phyloP scores from a whole-genome alignment of 768 basidiomycete genomes.

The Kwoniella sp. region DNA sequence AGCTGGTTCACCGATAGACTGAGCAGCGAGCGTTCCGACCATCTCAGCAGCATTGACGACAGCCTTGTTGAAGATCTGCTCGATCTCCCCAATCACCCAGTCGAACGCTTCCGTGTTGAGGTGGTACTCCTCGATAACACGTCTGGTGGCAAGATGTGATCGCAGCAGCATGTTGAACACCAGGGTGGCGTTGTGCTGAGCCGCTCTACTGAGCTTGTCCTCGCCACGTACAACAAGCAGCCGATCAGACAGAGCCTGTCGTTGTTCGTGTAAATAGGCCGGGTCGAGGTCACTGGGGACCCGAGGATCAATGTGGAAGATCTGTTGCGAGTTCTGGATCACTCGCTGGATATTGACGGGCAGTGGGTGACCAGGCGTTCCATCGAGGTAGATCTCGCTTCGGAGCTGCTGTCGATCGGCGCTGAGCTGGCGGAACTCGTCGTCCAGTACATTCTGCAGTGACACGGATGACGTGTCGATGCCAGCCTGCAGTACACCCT shows the following conservation, averaged over 20 bases:
- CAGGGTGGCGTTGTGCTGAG: constrained; percentile 82
- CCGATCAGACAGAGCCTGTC: constrained; percentile 68
- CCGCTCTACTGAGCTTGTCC: constrained; percentile 67
- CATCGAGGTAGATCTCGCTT: constrained; percentile 74
- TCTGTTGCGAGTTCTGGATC: constrained; percentile 89
- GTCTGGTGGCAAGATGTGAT: constrained; percentile 77
- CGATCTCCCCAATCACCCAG: constrained; percentile 94
- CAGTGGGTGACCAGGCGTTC: constrained; percentile 75
- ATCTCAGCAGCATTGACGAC: constrained; percentile 93
- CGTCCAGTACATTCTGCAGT: constrained; percentile 77
- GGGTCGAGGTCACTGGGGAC: constrained; percentile 92
- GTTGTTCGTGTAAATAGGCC: constrained; percentile 72
- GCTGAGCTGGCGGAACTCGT: constrained; percentile 62
- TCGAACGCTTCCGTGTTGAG: constrained; percentile 91
- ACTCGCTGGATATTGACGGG: constrained; percentile 95
- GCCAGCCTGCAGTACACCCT: constrained; percentile 76
- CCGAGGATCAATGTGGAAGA: constrained; percentile 92
- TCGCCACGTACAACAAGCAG: constrained; percentile 84
- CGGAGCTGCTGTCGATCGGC: constrained; percentile 76
- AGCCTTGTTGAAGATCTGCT: constrained; percentile 91
- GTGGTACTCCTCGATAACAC: constrained; percentile 81
- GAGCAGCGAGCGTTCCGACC: constrained; percentile 96
- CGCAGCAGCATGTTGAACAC: constrained; percentile 92
- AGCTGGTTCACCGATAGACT: constrained; percentile 98
- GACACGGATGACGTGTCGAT: constrained; percentile 78